Conservation (phyloP, 2,329 filamentous ascomycete species). For the Alternaria atra region DNA sequence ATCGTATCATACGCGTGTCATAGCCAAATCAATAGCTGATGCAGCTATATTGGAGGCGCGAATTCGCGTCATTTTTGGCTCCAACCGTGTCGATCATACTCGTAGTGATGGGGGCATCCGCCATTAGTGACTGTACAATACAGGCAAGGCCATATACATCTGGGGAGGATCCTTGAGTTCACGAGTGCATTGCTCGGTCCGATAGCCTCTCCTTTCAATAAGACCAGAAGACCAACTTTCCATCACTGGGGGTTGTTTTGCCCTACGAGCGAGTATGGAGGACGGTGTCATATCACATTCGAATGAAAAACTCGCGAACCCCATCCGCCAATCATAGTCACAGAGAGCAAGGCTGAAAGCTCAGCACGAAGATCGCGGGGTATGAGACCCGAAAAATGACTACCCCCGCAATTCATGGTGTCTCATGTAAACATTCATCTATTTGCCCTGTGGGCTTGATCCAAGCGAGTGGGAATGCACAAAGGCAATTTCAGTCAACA, state of each 20-base stretch:
- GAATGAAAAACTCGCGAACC: not conserved
- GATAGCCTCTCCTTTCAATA: not conserved
- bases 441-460: constrained; percentile 9
- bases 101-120: not conserved
- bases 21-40: constrained; percentile 9
- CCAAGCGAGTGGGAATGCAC: not conserved
- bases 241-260: not conserved
- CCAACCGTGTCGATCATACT: constrained; percentile 9
- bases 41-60: constrained; percentile 12
- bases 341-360: constrained; percentile 20
- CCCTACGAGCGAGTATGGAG: not conserved
- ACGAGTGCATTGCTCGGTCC: not conserved
- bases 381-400: constrained; percentile 28
- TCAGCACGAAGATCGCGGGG: constrained; percentile 40
- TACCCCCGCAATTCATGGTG: constrained; percentile 29
- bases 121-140: not conserved
- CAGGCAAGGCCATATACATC: not conserved
- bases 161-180: not conserved
- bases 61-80: constrained; percentile 4
- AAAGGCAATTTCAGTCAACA: not conserved
- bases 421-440: constrained; percentile 45
- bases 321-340: constrained; percentile 16
- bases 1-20: constrained; percentile 12
- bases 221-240: not conserved
- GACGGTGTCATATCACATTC: not conserved